Conservation (phyloP, 495 filamentous ascomycete species). For the Trichodelitschia bisporula region DNA sequence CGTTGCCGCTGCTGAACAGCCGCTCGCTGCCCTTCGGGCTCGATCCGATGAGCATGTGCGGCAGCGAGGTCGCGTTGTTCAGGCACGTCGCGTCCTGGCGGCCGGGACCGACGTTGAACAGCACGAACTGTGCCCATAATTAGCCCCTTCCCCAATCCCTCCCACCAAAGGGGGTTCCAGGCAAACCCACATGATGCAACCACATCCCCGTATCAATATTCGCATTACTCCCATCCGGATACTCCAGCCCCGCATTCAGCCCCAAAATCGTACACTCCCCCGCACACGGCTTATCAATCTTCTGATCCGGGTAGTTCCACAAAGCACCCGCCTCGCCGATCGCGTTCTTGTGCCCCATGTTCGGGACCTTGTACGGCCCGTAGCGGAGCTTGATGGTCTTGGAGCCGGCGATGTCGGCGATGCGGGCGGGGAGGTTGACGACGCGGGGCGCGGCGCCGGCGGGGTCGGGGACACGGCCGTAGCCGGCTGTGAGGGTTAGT, state of each 20-base stretch:
- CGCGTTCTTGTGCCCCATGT: not conserved
- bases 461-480: not conserved
- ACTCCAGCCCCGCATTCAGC: not conserved
- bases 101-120: not conserved
- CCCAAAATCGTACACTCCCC: not conserved
- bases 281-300: not conserved
- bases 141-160: too few species aligned
- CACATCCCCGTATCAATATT: not conserved
- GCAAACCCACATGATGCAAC: too few species aligned
- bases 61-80: not conserved
- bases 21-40: not conserved
- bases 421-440: not conserved
- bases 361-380: not conserved
- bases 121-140: not conserved
- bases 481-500: not conserved
- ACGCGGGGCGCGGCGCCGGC: not conserved
- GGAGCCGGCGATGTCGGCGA: not conserved
- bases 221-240: not conserved
- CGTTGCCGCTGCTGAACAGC: not conserved
- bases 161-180: too few species aligned
- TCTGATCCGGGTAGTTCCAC: not conserved
- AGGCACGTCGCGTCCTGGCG: not conserved
- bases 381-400: slow-evolving; percentile 1
- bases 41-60: not conserved
- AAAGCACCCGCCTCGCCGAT: not conserved